Conservation (phyloP, 805 yeast species). For the Naumovozyma castellii region DNA sequence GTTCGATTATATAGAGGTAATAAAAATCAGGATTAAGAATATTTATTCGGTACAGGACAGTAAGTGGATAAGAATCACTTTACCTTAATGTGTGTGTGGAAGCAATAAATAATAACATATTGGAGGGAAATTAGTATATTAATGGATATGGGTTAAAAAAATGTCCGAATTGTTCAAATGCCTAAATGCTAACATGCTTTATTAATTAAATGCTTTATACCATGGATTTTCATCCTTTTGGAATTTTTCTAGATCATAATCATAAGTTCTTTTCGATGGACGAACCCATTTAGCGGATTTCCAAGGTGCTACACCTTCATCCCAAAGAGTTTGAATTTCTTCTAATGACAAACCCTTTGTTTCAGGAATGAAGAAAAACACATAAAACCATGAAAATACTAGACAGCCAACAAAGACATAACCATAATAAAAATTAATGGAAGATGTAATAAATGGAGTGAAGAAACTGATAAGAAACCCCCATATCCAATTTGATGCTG, state of each 20-base stretch:
- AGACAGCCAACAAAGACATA: constrained; percentile 46
- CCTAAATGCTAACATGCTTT: no score
- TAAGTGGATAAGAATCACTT: no score
- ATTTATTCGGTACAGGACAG: no score
- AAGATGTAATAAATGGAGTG: constrained; percentile 56
- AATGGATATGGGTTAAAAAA: no score
- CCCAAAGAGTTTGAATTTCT: constrained; percentile 37
- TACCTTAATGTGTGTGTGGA: no score
- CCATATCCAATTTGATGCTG: constrained; percentile 55
- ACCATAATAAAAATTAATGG: constrained; percentile 59
- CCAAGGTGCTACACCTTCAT: constrained; percentile 23
- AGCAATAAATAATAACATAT: no score
- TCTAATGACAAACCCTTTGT: constrained; percentile 58
- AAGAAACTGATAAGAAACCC: constrained; percentile 55
- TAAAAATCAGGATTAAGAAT: no score
- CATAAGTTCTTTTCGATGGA: constrained; percentile 29
- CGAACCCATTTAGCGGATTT: constrained; percentile 42
- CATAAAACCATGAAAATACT: constrained; percentile 44
- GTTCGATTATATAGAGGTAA: no score
- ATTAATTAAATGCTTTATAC: constrained; percentile 10
- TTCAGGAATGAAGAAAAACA: constrained; percentile 58
- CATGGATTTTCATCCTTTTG: constrained; percentile 17
- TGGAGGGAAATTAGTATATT: no score
- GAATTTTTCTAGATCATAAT: constrained; percentile 16
- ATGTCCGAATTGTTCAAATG: no score